Percentiles rank a stretch among this genome's conserved stretches.
Evolutionary conservation across 306 rosid species (phyloP).

Genomic region (Inga leiocalycina): DNA sequence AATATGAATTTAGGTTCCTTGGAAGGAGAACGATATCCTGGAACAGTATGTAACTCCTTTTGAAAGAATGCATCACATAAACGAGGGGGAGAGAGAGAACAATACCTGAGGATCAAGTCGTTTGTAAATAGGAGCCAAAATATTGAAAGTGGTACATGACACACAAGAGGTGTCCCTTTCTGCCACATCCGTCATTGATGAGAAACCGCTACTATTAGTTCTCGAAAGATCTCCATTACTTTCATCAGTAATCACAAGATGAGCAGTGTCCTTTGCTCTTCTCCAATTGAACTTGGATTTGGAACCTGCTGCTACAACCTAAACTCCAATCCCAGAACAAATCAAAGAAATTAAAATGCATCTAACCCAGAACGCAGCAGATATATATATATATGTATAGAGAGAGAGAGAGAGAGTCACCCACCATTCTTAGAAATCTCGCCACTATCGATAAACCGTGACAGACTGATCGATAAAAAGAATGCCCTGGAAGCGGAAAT

Average conservation of each 20-base stretch:
- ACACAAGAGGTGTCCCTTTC: conserved; percentile 46
- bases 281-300: conserved; percentile 44
- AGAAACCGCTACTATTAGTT: conserved; percentile 30
- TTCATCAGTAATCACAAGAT: conserved; percentile 21
- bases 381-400: neutral
- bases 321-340: conserved; percentile 33
- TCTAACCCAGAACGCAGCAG: neutral
- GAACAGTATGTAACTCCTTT: neutral
- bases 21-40: neutral
- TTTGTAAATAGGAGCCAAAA: conserved; percentile 84
- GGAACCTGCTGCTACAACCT: conserved; percentile 57
- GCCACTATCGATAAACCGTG: conserved; percentile 33
- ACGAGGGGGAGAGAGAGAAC: neutral
- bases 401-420: neutral
- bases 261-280: conserved; percentile 43
- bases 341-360: neutral
- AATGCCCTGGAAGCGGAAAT: conserved; percentile 9
- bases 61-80: neutral
- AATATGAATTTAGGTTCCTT: neutral
- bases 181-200: conserved; percentile 44
- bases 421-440: conserved; percentile 54
- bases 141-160: conserved; percentile 87
- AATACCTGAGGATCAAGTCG: conserved; percentile 84
- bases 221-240: conserved; percentile 46
- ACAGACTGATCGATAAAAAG: neutral